phyloP scores from a whole-genome alignment of 202 grass and related monocot genomes.

The Schoenoplectus tabernaemontani region DNA sequence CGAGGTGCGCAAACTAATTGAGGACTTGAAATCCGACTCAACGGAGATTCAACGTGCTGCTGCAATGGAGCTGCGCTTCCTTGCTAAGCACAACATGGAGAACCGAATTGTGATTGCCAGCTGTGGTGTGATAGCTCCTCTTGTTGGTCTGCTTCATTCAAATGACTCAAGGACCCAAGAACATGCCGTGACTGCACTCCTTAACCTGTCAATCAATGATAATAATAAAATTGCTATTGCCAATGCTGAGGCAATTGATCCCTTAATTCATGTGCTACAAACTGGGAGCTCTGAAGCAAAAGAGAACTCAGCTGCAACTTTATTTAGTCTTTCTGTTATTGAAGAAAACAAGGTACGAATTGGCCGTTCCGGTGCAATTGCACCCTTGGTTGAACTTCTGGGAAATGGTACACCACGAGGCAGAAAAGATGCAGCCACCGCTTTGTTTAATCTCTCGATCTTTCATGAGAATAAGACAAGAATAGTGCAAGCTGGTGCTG shows the following conservation, averaged over 20 bases:
- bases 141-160: constrained; percentile 73
- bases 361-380: constrained; percentile 75
- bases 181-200: constrained; percentile 74
- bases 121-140: constrained; percentile 58
- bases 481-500: constrained; percentile 82
- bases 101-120: constrained; percentile 79
- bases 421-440: constrained; percentile 85
- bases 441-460: constrained; percentile 89
- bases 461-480: constrained; percentile 85
- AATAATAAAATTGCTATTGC: constrained; percentile 92
- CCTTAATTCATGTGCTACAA: constrained; percentile 86
- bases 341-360: constrained; percentile 83
- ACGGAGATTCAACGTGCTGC: constrained; percentile 46
- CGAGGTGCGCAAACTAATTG: constrained; percentile 57
- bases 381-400: constrained; percentile 72
- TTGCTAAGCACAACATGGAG: constrained; percentile 94
- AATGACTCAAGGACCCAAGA: constrained; percentile 66
- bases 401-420: constrained; percentile 78
- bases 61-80: constrained; percentile 57
- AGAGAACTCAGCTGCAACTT: constrained; percentile 78
- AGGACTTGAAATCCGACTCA: constrained; percentile 67
- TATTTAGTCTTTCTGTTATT: constrained; percentile 91
- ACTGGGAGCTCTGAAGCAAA: constrained; percentile 86
- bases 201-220: constrained; percentile 94
- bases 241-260: constrained; percentile 65